Percentiles rank a stretch among this genome's conserved stretches.
phyloP scores from a whole-genome alignment of 257 asterid genomes.

The Perilla frutescens region DNA sequence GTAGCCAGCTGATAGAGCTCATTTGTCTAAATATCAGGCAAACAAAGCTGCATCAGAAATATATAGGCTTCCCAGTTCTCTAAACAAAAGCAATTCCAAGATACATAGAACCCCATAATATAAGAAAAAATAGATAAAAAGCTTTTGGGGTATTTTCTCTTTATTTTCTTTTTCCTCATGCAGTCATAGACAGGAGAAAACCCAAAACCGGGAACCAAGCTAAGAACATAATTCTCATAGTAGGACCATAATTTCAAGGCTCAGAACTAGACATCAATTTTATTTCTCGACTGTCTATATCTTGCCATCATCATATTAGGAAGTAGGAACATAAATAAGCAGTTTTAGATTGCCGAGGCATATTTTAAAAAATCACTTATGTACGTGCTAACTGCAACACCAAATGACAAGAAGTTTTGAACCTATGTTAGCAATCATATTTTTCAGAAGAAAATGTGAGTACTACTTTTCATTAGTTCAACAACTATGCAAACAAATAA shows the following conservation, averaged over 20 bases:
- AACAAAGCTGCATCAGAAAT: slow-evolving; percentile 38
- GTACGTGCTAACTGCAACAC: slow-evolving; percentile 15
- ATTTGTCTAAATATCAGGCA: slow-evolving; percentile 66
- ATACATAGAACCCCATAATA: slow-evolving; percentile 3
- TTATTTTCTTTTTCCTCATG: neutral
- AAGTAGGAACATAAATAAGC: neutral
- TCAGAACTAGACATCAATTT: slow-evolving; percentile 3
- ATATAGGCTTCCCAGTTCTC: neutral
- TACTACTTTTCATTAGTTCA: slow-evolving; percentile 7
- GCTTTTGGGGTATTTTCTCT: neutral
- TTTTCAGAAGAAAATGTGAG: slow-evolving; percentile 10
- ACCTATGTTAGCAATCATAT: slow-evolving; percentile 3
- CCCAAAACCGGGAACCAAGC: slow-evolving; percentile 13
- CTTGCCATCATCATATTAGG: slow-evolving; percentile 19
- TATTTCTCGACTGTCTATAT: slow-evolving; percentile 10
- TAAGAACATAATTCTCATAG: slow-evolving; percentile 7
- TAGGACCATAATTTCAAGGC: neutral
- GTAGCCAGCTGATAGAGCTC: slow-evolving; percentile 95
- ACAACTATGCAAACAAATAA: neutral
- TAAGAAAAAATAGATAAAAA: neutral
- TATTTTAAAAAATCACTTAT: slow-evolving; percentile 8
- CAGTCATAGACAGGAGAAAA: slow-evolving; percentile 16
- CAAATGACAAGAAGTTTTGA: neutral
- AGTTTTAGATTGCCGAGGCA: neutral
- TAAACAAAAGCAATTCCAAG: too few species aligned